phyloP scores from a whole-genome alignment of 2,329 filamentous ascomycete genomes.

The Colletotrichum chrysophilum region DNA sequence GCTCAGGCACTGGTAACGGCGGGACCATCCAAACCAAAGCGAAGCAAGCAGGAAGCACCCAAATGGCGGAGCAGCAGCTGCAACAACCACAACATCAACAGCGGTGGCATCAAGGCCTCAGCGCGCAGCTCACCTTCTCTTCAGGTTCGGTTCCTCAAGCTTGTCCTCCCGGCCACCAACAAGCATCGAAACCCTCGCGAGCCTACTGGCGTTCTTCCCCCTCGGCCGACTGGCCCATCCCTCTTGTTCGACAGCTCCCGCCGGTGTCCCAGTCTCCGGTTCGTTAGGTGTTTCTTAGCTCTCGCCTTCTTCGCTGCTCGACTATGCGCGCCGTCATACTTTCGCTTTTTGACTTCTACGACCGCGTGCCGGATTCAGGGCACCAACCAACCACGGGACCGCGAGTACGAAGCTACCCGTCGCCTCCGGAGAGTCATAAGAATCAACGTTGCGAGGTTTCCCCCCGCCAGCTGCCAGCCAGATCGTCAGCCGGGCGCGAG shows the following conservation, averaged over 20 bases:
- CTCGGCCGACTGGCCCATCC: constrained; percentile 1
- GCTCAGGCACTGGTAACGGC: neutral
- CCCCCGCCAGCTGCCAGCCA: neutral
- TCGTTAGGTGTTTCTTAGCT: neutral
- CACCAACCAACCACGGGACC: constrained; percentile 10
- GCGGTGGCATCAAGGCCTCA: neutral
- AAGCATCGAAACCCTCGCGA: constrained; percentile 13
- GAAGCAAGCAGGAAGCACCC: neutral
- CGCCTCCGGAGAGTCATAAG: constrained; percentile 10
- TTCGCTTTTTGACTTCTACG: constrained; percentile 19
- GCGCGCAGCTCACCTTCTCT: neutral
- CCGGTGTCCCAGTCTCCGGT: constrained; percentile 9
- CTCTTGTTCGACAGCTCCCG: neutral
- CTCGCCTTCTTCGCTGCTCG: constrained; percentile 2
- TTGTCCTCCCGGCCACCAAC: neutral
- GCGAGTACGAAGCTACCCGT: constrained; percentile 15
- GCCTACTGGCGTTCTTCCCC: neutral
- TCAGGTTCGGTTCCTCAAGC: neutral
- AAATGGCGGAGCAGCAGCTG: neutral
- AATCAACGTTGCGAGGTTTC: neutral
- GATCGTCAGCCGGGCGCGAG: constrained; percentile 1
- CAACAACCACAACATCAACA: neutral
- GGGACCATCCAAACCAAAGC: neutral
- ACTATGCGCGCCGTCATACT: constrained; percentile 19
- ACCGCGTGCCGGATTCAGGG: constrained; percentile 7